These are phyloP conservation scores for Tulasnella sp. DNA, from an alignment of 768 basidiomycete species.

Conservation along the genomic window DNA sequence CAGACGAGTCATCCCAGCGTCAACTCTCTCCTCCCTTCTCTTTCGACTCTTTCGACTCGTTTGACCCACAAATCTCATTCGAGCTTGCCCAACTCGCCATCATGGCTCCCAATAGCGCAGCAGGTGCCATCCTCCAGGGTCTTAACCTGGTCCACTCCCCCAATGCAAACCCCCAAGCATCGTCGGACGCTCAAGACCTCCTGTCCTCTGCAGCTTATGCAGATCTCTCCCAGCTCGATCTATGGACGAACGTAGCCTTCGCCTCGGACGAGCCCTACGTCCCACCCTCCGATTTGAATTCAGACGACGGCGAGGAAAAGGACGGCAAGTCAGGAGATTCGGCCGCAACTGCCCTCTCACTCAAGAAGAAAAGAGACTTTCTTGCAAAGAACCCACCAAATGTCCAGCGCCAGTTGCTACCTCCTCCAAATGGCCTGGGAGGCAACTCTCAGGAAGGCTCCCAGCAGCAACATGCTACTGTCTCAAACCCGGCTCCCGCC, in stretches of 20 bases:
- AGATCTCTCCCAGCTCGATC: conserved; percentile 70
- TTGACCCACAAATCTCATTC: neutral
- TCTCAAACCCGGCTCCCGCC: conserved; percentile 34
- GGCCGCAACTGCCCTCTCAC: conserved; percentile 11
- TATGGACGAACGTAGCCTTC: conserved; percentile 81
- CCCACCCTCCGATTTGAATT: conserved; percentile 36
- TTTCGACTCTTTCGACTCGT: neutral
- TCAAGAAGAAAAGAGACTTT: conserved; percentile 22
- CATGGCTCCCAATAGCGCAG: conserved; percentile 8
- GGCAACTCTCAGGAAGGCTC: conserved; percentile 40
- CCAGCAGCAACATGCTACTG: conserved; percentile 35
- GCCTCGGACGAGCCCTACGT: conserved; percentile 67
- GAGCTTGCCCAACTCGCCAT: neutral
- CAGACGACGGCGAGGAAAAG: conserved; percentile 39
- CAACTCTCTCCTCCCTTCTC: neutral
- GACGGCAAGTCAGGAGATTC: conserved; percentile 40
- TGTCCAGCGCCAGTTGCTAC: neutral
- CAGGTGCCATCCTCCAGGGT: conserved; percentile 51
- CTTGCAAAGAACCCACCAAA: conserved; percentile 8
- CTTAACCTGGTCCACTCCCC: conserved; percentile 74
- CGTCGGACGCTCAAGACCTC: conserved; percentile 49
- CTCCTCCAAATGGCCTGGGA: neutral
- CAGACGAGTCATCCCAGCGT: conserved; percentile 8
- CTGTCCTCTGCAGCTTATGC: conserved; percentile 55
- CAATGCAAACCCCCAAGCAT: conserved; percentile 39